These are phyloP conservation scores for Sclerotinia subarctica DNA, from an alignment of 2,329 filamentous ascomycete species.

Conservation along the genomic window DNA sequence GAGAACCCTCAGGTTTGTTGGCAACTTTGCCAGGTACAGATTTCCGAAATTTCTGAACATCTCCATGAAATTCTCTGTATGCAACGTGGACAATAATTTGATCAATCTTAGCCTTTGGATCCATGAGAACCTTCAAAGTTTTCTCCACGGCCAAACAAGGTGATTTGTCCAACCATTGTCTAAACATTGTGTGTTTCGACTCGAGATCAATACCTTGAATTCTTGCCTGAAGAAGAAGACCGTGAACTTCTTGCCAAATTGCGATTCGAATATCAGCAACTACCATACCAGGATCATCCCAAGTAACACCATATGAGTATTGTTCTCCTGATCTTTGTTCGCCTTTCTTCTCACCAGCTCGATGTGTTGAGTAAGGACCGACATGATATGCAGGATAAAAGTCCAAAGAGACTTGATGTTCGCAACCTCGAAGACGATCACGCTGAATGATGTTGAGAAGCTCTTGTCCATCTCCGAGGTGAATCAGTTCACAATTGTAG, in stretches of 20 bases:
- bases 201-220: conserved; percentile 30
- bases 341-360: conserved; percentile 23
- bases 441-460: conserved; percentile 32
- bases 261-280: conserved; percentile 23
- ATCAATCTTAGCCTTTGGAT: neutral
- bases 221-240: conserved; percentile 25
- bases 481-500: conserved; percentile 35
- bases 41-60: conserved; percentile 2
- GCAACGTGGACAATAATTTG: conserved; percentile 27
- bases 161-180: conserved; percentile 32
- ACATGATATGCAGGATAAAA: conserved; percentile 34
- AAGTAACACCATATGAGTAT: conserved; percentile 32
- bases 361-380: neutral
- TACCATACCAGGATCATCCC: conserved; percentile 32
- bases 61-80: conserved; percentile 17
- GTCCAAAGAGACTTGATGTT: conserved; percentile 31
- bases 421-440: conserved; percentile 26
- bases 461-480: conserved; percentile 28
- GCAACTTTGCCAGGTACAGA: neutral
- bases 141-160: conserved; percentile 30
- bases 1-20: conserved; percentile 20
- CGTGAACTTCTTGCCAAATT: conserved; percentile 30
- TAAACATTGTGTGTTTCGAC: conserved; percentile 25
- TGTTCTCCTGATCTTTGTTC: conserved; percentile 2
- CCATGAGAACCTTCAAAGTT: conserved; percentile 25